Conservation (phyloP, 495 filamentous ascomycete genomes). For the Haplographium delicatum region DNA sequence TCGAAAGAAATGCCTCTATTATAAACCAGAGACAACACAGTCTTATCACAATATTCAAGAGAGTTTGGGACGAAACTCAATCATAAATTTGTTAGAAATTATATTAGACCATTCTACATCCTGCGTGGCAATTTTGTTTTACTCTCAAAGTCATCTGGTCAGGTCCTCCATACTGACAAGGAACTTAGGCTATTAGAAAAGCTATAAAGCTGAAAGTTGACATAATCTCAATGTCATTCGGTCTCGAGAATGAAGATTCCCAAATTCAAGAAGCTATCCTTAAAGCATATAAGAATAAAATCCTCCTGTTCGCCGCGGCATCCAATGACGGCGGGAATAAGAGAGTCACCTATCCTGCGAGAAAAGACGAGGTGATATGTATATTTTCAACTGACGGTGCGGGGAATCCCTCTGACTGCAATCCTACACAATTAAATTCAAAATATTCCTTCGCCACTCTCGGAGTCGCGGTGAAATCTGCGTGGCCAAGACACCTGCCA, state of each 20-base stretch:
- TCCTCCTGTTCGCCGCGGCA: conserved; percentile 20
- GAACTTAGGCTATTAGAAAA: conserved; percentile 13
- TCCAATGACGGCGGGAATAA: conserved; percentile 15
- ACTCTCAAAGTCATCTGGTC: too few relatives aligned
- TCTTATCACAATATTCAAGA: too few relatives aligned
- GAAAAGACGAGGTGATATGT: conserved; percentile 8
- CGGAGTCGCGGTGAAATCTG: conserved; percentile 18
- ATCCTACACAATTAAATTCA: conserved; percentile 1
- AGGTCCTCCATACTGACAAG: too few relatives aligned
- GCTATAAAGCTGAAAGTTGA: conserved; percentile 16
- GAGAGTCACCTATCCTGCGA: conserved; percentile 6
- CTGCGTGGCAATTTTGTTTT: too few relatives aligned
- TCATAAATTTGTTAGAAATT: too few relatives aligned
- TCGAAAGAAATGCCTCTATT: too few relatives aligned
- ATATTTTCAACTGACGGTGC: conserved; percentile 9
- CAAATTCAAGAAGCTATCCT: conserved; percentile 10
- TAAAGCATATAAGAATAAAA: conserved; percentile 6
- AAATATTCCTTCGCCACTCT: conserved; percentile 4
- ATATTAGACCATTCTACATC: too few relatives aligned
- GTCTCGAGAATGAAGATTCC: conserved; percentile 4
- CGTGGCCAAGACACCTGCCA: conserved; percentile 2
- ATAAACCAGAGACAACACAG: too few relatives aligned
- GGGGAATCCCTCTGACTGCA: conserved; percentile 10
- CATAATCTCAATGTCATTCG: conserved; percentile 25
- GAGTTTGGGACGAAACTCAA: too few relatives aligned